Evolutionary conservation across 169 alveolate genomes (phyloP).

Genomic region (Cytauxzoon felis): DNA sequence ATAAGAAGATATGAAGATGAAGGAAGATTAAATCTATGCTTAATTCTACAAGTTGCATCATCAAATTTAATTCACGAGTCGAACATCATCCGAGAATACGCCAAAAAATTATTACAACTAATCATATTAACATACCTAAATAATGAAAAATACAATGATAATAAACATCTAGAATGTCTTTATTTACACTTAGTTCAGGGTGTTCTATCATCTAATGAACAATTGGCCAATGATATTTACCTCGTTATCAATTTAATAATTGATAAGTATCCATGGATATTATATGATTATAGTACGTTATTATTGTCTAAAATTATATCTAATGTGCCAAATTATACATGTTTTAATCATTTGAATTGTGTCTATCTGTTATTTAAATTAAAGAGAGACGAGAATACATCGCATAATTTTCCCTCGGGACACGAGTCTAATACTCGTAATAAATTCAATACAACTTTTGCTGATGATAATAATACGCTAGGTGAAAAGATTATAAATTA

Average conservation of each 20-base stretch:
- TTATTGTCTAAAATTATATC: constrained; percentile 17
- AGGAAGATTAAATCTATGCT: constrained; percentile 28
- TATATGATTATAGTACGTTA: constrained; percentile 1
- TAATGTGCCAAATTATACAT: constrained; percentile 21
- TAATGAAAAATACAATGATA: not conserved
- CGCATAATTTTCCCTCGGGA: no score
- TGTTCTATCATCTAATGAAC: constrained; percentile 3
- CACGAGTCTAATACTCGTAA: no score
- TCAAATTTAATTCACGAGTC: not conserved
- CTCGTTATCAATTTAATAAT: not conserved
- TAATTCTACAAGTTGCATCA: constrained; percentile 39
- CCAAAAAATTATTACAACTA: constrained; percentile 16
- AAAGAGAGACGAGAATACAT: not conserved
- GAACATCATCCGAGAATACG: constrained; percentile 24
- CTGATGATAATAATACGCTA: no score
- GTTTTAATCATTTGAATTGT: constrained; percentile 34
- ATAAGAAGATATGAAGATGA: constrained; percentile 35
- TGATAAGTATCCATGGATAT: constrained; percentile 14
- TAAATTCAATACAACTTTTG: no score
- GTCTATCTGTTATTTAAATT: constrained; percentile 26
- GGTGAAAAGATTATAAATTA: no score
- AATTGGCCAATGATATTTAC: constrained; percentile 21
- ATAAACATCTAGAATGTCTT: constrained; percentile 25
- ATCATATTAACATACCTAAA: not conserved
- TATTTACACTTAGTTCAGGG: constrained; percentile 22